Evolutionary conservation across 2,329 filamentous ascomycete genomes (phyloP), one percentile per base, ranked within the genome.

Genomic region (Davidsoniella australis): DNA sequence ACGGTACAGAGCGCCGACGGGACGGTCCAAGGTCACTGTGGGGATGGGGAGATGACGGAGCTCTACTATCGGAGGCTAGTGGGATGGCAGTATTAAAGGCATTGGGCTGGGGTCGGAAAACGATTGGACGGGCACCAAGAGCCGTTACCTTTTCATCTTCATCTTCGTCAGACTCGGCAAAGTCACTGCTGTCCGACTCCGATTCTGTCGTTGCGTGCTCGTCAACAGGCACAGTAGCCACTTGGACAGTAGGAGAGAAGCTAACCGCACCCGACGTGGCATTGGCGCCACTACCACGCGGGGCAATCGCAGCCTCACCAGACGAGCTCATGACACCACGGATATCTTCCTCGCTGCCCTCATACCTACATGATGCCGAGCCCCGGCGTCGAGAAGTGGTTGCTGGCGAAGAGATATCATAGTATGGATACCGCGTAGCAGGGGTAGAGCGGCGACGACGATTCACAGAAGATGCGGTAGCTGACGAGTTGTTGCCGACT

Each of bases 331-430:
- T 17, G 59, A 80, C 62, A 9, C 75, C 57, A 12, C 73, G 75
- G 58, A 12, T 39, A 16, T 94, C 88, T 40, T 87, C 86, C 54
- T 94, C 88, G 63, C 76, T 94, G 62, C 94, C 87, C 33, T 94
- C 86, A 58, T 93, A 94, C 66, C 94, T 88, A 57, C 94, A 88
- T 86, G 29, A 33, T 33, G 59, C 88, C 94, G 64, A 86, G 93
- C 29, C 71, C 23, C 67, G 43, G 66, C 68, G 49, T 67, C 65
- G 48, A 6, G 29, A 64, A 59, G 18, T 66, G 8, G 29, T 33
- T 33, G 29, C 33, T 1, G 51, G 18, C 18, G 41, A 38, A 16
- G 48, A 39, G 16, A 42, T 20, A 20, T 48, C 17, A 37, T 47
- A 41, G 18, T 41, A 45, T 26, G 40, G 46, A 39, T 42, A 26